Base-by-base conservation (phyloP, 805 yeast genomes). In the Tetrapisispora fleetii region DNA sequence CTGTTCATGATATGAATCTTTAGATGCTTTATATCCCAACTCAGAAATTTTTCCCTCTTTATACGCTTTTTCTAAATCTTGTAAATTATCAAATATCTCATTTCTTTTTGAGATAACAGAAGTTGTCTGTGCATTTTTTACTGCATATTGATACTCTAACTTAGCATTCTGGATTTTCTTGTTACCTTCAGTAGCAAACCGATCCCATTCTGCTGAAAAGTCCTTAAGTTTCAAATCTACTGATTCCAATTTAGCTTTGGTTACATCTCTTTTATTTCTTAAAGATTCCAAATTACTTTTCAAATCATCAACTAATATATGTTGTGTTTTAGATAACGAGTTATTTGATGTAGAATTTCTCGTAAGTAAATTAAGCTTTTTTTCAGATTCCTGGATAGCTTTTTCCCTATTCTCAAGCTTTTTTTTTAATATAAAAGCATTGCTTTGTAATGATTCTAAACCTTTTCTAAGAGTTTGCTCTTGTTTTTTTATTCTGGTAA, bases 391-490 rank as follows among this genome's bases (percentile, higher is more conserved):
- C 1, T 37, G 37, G 4, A 61, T 51, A 11, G 49, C 56, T 21
- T 51, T 45, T 36, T 62, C 63, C 40, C 67, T 54, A 39, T 52
- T 59, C 4, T 28, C 47, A 19, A 60, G 44, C 45, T 61, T 62
- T 37, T 52, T 54, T 17, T 52, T 51, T 32, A 63, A 36, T 7
- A 63, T 58, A n/a, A 48, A 46, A 40, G 48, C 50, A 19, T 52
- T 53, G 6, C 58, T 52, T 39, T 55, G 51, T 27, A 55, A 46
- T 4, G 56, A 46, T 22, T 53, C 47, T 27, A 53, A 35, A 16
- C 53, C 43, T 27, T 47, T 47, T 38, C 48, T 47, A 16, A 59
- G 30, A 21, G 44, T 48, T 14, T 38, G 19, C 40, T 58, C 61
- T 35, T 51, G 48, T 4, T 17, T 28, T 16, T 49, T 49, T 19